Conservation (phyloP, 1,284 basidiomycete species). For the Ceratobasidium sp. region DNA sequence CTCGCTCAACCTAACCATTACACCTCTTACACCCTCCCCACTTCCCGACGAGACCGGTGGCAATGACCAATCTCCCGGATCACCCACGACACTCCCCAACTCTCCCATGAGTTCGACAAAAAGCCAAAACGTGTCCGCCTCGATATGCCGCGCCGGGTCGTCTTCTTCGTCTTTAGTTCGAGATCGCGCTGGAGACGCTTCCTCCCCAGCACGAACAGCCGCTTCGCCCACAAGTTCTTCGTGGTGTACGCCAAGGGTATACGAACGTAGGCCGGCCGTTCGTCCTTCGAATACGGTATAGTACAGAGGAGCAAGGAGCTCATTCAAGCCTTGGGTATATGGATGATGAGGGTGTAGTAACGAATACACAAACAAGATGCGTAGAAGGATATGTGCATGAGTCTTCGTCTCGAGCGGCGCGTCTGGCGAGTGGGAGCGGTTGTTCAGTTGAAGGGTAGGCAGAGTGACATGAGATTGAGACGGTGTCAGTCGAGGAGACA, state of each 20-base stretch:
- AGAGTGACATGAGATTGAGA: slow-evolving; percentile 41
- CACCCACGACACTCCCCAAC: slow-evolving; percentile 48
- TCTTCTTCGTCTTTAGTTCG: slow-evolving; percentile 67
- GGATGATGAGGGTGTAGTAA: slow-evolving; percentile 55
- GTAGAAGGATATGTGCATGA: slow-evolving; percentile 56
- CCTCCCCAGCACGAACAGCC: background rate
- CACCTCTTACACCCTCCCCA: slow-evolving; percentile 47
- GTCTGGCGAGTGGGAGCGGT: slow-evolving; percentile 32
- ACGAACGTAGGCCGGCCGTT: slow-evolving; percentile 23
- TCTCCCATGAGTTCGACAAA: slow-evolving; percentile 79
- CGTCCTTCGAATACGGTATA: slow-evolving; percentile 49
- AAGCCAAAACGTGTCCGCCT: slow-evolving; percentile 85
- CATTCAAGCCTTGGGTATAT: slow-evolving; percentile 56
- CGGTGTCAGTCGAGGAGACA: slow-evolving; percentile 47
- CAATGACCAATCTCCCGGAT: slow-evolving; percentile 46
- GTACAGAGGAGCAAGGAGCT: slow-evolving; percentile 58
- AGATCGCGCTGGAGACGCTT: background rate
- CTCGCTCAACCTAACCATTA: slow-evolving; percentile 70
- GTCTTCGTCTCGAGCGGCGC: slow-evolving; percentile 52
- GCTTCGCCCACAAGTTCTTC: slow-evolving; percentile 38
- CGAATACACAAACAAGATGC: slow-evolving; percentile 57
- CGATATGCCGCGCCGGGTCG: slow-evolving; percentile 73
- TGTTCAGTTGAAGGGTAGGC: slow-evolving; percentile 28
- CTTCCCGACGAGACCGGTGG: slow-evolving; percentile 35
- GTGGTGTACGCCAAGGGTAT: slow-evolving; percentile 13